Evolutionary conservation across 2,329 filamentous ascomycete species (phyloP).

Genomic region (Cladosporium oxysporum): DNA sequence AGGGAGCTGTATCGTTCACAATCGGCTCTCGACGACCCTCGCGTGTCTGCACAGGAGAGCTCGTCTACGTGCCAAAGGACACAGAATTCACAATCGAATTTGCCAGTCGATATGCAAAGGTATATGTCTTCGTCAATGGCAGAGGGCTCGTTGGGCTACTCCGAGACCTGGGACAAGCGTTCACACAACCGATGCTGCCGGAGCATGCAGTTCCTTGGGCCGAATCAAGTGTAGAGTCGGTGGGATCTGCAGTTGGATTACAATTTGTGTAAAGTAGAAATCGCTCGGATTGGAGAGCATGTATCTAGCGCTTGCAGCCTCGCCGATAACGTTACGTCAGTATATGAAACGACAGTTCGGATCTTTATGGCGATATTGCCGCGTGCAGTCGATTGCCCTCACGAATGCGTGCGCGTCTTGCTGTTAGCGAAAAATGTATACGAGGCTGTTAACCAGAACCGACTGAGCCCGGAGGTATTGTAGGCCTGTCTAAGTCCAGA

Average conservation of each 20-base stretch:
- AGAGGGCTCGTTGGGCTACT: constrained; percentile 50
- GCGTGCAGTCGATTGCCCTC: not conserved
- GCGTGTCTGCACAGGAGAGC: constrained; percentile 50
- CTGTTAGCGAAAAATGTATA: not conserved
- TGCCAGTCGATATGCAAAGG: constrained; percentile 50
- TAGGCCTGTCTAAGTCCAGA: not conserved
- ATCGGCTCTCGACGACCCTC: constrained; percentile 40
- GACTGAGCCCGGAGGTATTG: not conserved
- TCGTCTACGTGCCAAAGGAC: constrained; percentile 51
- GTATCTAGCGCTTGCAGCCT: not conserved
- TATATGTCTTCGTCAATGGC: constrained; percentile 53
- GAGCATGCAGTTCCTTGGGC: constrained; percentile 24
- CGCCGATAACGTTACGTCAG: not conserved
- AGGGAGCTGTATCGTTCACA: constrained; percentile 49
- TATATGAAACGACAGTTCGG: not conserved
- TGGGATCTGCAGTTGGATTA: not conserved
- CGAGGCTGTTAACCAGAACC: not conserved
- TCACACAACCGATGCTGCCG: constrained; percentile 27
- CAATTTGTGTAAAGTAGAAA: not conserved
- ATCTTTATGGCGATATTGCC: not conserved
- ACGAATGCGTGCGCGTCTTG: not conserved
- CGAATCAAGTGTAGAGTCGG: not conserved
- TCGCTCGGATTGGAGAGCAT: not conserved
- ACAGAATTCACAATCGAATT: constrained; percentile 50
- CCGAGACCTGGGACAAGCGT: constrained; percentile 33